These are phyloP conservation scores for Alternaria infectoria DNA, from an alignment of 2,329 filamentous ascomycete species.

Conservation along the genomic window DNA sequence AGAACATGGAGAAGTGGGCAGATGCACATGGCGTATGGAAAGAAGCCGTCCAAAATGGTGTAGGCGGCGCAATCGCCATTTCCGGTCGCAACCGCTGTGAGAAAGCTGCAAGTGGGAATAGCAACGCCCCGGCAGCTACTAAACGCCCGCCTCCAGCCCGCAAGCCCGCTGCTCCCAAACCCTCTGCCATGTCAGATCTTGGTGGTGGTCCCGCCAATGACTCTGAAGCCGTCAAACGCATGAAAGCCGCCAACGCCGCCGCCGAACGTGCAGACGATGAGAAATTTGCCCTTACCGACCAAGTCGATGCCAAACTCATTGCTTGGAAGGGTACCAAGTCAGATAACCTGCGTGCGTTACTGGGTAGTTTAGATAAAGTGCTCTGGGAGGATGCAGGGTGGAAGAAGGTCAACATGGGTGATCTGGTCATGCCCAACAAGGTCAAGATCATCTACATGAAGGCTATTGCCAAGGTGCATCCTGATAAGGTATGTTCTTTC, in stretches of 20 bases:
- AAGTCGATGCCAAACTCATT: constrained; percentile 78
- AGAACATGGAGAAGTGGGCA: constrained; percentile 92
- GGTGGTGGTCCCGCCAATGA: constrained; percentile 56
- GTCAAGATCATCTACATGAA: constrained; percentile 99
- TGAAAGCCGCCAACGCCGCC: constrained; percentile 83
- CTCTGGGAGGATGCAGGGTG: constrained; percentile 92
- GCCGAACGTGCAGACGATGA: constrained; percentile 89
- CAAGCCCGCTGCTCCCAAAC: constrained; percentile 33
- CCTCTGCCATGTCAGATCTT: constrained; percentile 53
- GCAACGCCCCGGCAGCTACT: constrained; percentile 17
- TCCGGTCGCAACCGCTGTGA: constrained; percentile 90
- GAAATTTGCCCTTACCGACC: constrained; percentile 86
- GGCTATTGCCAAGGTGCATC: constrained; percentile 97
- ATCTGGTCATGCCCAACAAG: constrained; percentile 89
- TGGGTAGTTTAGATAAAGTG: constrained; percentile 86
- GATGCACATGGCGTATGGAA: constrained; percentile 85
- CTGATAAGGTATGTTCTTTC: constrained; percentile 79
- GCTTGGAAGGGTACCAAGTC: constrained; percentile 90
- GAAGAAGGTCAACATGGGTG: constrained; percentile 96
- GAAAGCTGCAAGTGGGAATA: constrained; percentile 67
- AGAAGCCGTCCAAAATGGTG: constrained; percentile 78
- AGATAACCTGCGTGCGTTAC: constrained; percentile 86
- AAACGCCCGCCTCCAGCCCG: constrained; percentile 36
- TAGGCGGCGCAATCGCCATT: constrained; percentile 83
- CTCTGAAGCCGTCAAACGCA: constrained; percentile 77